Percentiles rank a stretch among this genome's conserved stretches.
These are phyloP conservation scores for Phtheirospermum japonicum DNA, from an alignment of 257 asterid species.

Conservation along the genomic window DNA sequence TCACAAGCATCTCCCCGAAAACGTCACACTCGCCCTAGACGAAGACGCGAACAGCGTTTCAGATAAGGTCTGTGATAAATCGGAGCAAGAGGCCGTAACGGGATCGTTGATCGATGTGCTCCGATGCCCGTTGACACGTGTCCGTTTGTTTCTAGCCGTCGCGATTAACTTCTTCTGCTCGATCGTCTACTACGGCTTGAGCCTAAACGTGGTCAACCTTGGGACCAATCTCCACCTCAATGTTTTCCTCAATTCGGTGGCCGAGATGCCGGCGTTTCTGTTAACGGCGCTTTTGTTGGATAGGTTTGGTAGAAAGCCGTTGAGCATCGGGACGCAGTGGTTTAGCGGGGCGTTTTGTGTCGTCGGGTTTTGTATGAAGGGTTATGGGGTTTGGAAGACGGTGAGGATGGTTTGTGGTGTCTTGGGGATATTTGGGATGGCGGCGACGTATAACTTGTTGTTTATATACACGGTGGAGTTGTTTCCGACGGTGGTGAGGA, in stretches of 20 bases:
- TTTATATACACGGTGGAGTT: slow-evolving; percentile 73
- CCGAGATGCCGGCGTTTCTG: slow-evolving; percentile 80
- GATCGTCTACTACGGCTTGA: slow-evolving; percentile 79
- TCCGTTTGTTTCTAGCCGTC: slow-evolving; percentile 62
- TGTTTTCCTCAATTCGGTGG: slow-evolving; percentile 63
- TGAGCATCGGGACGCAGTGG: slow-evolving; percentile 72
- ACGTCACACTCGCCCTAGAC: slow-evolving; percentile 50
- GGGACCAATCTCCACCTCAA: slow-evolving; percentile 75
- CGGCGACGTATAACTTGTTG: slow-evolving; percentile 76
- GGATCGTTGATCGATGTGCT: slow-evolving; percentile 76
- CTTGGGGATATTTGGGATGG: slow-evolving; percentile 88
- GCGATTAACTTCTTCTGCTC: slow-evolving; percentile 73
- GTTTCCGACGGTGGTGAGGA: slow-evolving; percentile 86
- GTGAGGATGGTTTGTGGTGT: slow-evolving; percentile 53
- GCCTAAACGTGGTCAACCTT: slow-evolving; percentile 75
- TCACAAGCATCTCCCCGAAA: slow-evolving; percentile 45
- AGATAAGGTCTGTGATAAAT: neutral
- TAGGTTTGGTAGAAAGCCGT: slow-evolving; percentile 64
- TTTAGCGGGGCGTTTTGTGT: slow-evolving; percentile 66
- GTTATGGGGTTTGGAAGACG: slow-evolving; percentile 35
- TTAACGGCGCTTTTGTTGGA: slow-evolving; percentile 64
- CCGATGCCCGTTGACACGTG: slow-evolving; percentile 47
- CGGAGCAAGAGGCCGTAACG: slow-evolving; percentile 31
- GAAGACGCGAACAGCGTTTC: slow-evolving; percentile 33
- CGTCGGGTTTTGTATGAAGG: slow-evolving; percentile 42